Base-by-base conservation (phyloP, 2,329 filamentous ascomycete genomes). In the Zymoseptoria pseudotritici region DNA sequence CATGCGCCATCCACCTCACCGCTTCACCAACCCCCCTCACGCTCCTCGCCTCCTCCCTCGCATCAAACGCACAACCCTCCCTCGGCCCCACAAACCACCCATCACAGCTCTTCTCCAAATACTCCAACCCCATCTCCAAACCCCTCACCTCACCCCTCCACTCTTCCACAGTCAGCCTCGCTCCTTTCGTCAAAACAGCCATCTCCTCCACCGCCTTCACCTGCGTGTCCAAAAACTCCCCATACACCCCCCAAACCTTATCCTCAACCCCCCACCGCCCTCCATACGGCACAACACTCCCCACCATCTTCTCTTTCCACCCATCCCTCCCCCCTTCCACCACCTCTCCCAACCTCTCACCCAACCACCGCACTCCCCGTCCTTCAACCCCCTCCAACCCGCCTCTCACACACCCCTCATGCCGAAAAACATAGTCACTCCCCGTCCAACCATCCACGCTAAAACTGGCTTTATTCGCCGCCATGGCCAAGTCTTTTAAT, bases 401-500 rank as follows among this genome's bases (percentile, higher is more conserved):
- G 1, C 13, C 36, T 17, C 17, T 57, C 17, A 51, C 36, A 3
- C 46, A 21, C 2, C 31, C 50, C 9, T 55, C 13, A n/a, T 54
- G 54, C 19, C 60, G 57, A 24, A 57, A 62, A 3, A 29, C 29
- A 7, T 52, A 53, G 8, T 64, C 62, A 22, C 42, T 21, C 17
- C 50, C 19, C 17, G 56, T 60, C 52, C 62, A 60, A 8, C 46
- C 17, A 7, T 64, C 62, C 1, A 55, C 55, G 42, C 59, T 53
- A 4, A 50, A 46, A 24, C 3, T 58, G 21, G 8, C 54, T 58
- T 20, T 49, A 20, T 11, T 50, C 21, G 22, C 55, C 58, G 53
- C 26, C 53, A 7, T 46, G 6, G 9, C 55, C 58, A 22, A 55
- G 13, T 4, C 11, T 20, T 29, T 22, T 3, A 46, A 58, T 31